Evolutionary conservation across 2,329 filamentous ascomycete genomes (phyloP), one percentile per base, ranked within the genome.

Genomic region (Hymenoscyphus fructigenus): DNA sequence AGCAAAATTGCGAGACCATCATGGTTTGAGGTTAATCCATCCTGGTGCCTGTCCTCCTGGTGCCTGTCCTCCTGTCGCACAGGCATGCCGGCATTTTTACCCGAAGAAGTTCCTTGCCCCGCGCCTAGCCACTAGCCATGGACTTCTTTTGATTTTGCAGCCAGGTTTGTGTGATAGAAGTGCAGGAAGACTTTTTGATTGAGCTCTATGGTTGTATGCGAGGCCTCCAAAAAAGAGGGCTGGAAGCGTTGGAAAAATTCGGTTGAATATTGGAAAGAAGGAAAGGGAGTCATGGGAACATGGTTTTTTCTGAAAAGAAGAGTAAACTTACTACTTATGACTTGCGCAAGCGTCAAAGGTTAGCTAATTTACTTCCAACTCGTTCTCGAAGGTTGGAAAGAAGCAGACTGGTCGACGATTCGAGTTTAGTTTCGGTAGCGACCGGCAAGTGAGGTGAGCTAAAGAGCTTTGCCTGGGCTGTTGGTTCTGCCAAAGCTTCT

Each of bases 21-120:
- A 63, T 63, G 20, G 67, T 68, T 69, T 68, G 67, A 70, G 65
- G 58, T 57, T 63, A 57, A 59, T 57, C 29, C 47, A 20, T 38
- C 55, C 56, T 41, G 32, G 58, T 32, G 57, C 64, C 65, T 65
- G 66, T 57, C 44, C 17, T 23, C 44, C 26, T 55, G 14, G 58
- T 32, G 57, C 64, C 65, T 65, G 66, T 57, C 44, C 17, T 23
- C 44, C 26, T 55, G 14, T 28, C 55, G 69, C 69, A 70, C 67
- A 69, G 67, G 68, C 67, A 44, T 23, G 41, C 58, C 68, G 62
- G 68, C 62, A 29, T 65, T 41, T 55, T 5, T 53, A n/a, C 14
- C 64, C 38, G 28, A 67, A 62, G n/a, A 23, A 60, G 66, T 38
- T 29, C 12, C 20, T 65, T 59, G 67, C 68, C 65, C 68, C 68